A percentile compares a stretch with the other conserved stretches of the same genome.
Evolutionary conservation across 305 asterid genomes (phyloP).

Genomic region (Rubia balearica): DNA sequence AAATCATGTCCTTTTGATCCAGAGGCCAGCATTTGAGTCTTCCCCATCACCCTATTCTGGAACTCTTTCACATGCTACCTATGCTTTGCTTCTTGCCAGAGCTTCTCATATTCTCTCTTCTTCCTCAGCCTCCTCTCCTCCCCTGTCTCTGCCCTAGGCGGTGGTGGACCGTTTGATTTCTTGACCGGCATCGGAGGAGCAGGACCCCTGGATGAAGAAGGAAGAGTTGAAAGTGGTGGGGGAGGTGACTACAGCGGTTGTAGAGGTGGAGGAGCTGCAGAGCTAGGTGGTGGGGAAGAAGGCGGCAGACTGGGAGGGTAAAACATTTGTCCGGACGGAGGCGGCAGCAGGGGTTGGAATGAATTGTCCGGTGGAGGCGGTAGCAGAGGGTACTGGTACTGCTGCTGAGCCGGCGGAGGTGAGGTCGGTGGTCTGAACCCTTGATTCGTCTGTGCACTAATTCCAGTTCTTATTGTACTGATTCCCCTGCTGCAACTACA

Average conservation of each 20-base stretch:
- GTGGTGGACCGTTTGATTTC: constrained; percentile 29
- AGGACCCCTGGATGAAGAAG: constrained; percentile 52
- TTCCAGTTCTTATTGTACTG: constrained; percentile 77
- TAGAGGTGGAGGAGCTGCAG: constrained; percentile 11
- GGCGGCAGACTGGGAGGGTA: constrained; percentile 46
- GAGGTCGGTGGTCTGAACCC: constrained; percentile 27
- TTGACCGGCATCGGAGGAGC: constrained; percentile 42
- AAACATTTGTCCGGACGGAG: constrained; percentile 26
- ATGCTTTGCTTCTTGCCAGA: constrained; percentile 60
- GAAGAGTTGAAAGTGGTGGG: constrained; percentile 47
- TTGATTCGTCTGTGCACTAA: constrained; percentile 40
- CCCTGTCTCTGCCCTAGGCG: constrained; percentile 68
- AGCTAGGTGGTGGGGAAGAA: constrained; percentile 48
- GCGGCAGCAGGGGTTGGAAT: constrained; percentile 38
- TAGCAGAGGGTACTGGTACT: constrained; percentile 50
- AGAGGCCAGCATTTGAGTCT: constrained; percentile 69
- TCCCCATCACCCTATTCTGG: constrained; percentile 75
- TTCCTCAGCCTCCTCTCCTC: constrained; percentile 88
- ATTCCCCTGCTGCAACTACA: constrained; percentile 45
- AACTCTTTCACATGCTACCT: constrained; percentile 76
- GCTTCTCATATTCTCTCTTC: constrained; percentile 77
- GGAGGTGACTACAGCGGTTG: constrained; percentile 53
- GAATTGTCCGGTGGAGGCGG: constrained; percentile 74
- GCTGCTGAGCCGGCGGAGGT: constrained; percentile 42
- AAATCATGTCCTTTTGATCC: constrained; percentile 80